Percentiles rank a stretch among this genome's conserved stretches.
Conservation (phyloP, 306 rosid species). For the Casuarina equisetifolia region DNA sequence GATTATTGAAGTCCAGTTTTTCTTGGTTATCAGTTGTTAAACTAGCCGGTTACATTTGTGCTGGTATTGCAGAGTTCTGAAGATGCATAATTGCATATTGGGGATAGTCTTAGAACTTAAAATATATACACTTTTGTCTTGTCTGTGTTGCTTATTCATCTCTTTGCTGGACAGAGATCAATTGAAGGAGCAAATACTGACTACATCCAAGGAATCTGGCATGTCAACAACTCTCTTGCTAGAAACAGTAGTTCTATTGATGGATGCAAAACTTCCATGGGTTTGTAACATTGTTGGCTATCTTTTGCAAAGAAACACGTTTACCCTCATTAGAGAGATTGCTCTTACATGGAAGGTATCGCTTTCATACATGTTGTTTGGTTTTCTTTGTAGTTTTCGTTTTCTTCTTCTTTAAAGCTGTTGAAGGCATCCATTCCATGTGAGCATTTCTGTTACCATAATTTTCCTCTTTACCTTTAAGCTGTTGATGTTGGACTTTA, state of each 20-base stretch:
- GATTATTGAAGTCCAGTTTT: neutral
- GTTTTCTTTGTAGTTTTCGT: neutral
- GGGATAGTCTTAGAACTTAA: neutral
- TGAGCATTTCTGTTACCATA: neutral
- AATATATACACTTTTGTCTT: neutral
- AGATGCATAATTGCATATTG: neutral
- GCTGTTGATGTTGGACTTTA: neutral
- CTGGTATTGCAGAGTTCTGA: neutral
- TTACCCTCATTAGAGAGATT: constrained; percentile 65
- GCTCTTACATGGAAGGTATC: constrained; percentile 74
- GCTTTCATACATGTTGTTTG: neutral
- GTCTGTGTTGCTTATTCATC: constrained; percentile 35
- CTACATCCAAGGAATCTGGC: constrained; percentile 48
- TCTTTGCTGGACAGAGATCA: constrained; percentile 55
- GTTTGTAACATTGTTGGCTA: constrained; percentile 68
- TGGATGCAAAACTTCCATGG: constrained; percentile 83
- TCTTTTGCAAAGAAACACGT: constrained; percentile 69
- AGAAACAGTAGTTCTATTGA: constrained; percentile 66
- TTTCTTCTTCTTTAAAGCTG: constrained; percentile 9
- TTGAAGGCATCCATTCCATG: neutral
- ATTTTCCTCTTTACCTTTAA: neutral
- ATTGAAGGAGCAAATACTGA: constrained; percentile 66
- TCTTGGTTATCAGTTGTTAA: neutral
- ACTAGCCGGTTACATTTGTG: neutral
- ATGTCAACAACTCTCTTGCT: constrained; percentile 53